These are phyloP conservation scores for Saccharomycopsis hybrid DNA, from an alignment of 1,139 yeast genomes.

Conservation along the genomic window DNA sequence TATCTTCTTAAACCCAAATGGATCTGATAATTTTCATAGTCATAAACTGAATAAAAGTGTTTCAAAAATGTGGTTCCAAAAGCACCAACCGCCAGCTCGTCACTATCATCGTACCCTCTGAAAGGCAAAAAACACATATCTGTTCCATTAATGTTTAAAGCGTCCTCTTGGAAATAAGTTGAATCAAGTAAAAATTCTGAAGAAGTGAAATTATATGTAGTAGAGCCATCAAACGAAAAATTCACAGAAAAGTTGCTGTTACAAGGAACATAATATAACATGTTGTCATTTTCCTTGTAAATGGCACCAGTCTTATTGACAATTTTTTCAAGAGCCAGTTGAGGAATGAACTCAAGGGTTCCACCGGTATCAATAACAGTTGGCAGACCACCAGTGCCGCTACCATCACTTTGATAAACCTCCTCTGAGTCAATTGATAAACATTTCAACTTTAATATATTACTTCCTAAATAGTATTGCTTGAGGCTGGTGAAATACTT, in stretches of 20 bases:
- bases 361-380: conserved; percentile 6
- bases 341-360: neutral
- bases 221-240: too few species aligned
- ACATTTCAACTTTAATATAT: neutral
- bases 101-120: neutral
- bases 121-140: conserved; percentile 10
- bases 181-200: too few species aligned
- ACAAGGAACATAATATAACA: conserved; percentile 4
- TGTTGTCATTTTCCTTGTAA: neutral
- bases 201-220: too few species aligned
- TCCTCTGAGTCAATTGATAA: neutral
- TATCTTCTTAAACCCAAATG: neutral
- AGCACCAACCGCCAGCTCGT: neutral
- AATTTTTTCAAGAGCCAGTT: neutral
- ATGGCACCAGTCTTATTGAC: neutral
- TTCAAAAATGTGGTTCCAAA: conserved; percentile 8
- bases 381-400: neutral
- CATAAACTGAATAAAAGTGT: conserved; percentile 6
- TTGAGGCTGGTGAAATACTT: neutral
- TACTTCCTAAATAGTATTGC: neutral
- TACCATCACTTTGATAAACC: neutral
- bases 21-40: conserved; percentile 6
- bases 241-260: neutral
- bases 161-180: too few species aligned
- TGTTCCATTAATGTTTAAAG: neutral